Evolutionary conservation across 495 filamentous ascomycete species (phyloP).

Genomic region (Copromyces sp.): DNA sequence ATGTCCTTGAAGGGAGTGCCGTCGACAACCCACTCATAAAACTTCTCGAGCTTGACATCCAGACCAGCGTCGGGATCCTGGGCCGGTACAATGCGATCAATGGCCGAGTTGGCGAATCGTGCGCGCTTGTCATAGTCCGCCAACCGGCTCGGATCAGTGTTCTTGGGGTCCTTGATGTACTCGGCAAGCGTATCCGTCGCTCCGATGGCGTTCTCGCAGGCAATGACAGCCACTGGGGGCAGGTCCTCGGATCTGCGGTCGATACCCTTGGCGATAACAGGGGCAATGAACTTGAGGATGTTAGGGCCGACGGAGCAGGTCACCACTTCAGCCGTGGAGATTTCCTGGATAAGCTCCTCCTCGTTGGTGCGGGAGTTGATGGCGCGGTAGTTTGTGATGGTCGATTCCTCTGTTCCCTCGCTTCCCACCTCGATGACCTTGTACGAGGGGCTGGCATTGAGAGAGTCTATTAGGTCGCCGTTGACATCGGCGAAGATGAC

Average conservation of each 20-base stretch:
- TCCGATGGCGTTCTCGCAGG: constrained; percentile 93
- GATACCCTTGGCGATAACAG: constrained; percentile 85
- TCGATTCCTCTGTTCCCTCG: constrained; percentile 69
- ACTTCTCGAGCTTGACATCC: constrained; percentile 92
- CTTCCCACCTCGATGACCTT: constrained; percentile 86
- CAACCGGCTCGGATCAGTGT: constrained; percentile 51
- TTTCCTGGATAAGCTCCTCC: constrained; percentile 69
- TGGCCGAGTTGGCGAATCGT: constrained; percentile 89
- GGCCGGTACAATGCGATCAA: constrained; percentile 91
- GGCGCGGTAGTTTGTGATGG: constrained; percentile 86
- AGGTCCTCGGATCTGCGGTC: constrained; percentile 54
- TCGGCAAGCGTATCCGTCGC: constrained; percentile 76
- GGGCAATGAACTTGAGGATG: constrained; percentile 91
- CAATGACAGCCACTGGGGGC: constrained; percentile 79
- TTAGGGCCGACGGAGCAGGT: constrained; percentile 96
- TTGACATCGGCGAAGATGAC: constrained; percentile 94
- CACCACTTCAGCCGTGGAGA: constrained; percentile 75
- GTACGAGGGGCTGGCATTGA: constrained; percentile 69
- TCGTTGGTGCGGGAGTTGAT: constrained; percentile 87
- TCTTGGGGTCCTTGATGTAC: constrained; percentile 63
- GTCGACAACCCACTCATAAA: constrained; percentile 98
- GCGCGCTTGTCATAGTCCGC: constrained; percentile 53
- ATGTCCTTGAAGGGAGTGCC: constrained; percentile 57
- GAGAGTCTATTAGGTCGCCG: constrained; percentile 60
- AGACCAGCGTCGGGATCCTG: constrained; percentile 70